phyloP scores from a whole-genome alignment of 129 eudicot species.

The Centrapalus pauciflorus region DNA sequence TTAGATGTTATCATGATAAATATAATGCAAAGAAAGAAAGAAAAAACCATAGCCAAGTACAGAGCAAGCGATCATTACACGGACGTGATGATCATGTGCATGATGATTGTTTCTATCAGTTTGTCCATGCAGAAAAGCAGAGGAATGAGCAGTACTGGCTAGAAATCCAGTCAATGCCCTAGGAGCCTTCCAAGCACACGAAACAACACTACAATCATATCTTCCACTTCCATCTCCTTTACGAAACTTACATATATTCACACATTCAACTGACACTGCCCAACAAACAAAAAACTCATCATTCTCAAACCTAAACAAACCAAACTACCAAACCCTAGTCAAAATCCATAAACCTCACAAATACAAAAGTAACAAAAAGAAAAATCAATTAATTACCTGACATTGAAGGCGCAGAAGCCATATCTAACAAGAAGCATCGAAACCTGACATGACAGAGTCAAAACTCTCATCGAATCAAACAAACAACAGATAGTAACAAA shows the following conservation, averaged over 20 bases:
- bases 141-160: constrained; percentile 63
- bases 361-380: background rate
- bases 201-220: constrained; percentile 60
- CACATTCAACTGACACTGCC: constrained; percentile 79
- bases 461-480: constrained; percentile 34
- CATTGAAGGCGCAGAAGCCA: constrained; percentile 69
- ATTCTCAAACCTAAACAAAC: too few relatives aligned
- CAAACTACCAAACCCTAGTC: constrained; percentile 3
- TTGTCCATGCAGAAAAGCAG: constrained; percentile 18
- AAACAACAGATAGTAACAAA: constrained; percentile 1
- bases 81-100: background rate
- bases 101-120: constrained; percentile 27
- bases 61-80: constrained; percentile 17
- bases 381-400: constrained; percentile 42
- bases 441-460: too few relatives aligned
- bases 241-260: constrained; percentile 60
- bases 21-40: background rate
- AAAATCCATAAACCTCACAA: background rate
- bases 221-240: constrained; percentile 61
- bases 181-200: constrained; percentile 85
- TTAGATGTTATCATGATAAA: background rate
- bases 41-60: background rate
- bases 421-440: constrained; percentile 62
- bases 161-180: constrained; percentile 77
- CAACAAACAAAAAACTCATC: background rate